Percentiles rank a stretch among this genome's conserved stretches.
phyloP scores from a whole-genome alignment of 192 early-diverging fungal species.

The Gamsiella multidivaricata region DNA sequence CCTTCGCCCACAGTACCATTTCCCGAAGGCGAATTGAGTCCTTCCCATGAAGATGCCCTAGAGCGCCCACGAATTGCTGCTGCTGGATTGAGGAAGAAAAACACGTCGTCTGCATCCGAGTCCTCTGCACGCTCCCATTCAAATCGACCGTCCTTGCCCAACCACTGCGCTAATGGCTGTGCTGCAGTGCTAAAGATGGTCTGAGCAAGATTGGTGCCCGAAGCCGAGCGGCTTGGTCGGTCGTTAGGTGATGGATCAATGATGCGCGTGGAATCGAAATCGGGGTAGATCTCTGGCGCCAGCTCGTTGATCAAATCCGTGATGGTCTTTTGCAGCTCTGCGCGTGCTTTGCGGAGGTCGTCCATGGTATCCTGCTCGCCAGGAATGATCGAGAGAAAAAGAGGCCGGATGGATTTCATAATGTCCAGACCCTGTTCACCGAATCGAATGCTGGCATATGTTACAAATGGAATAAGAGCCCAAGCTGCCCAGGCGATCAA shows the following conservation, averaged over 20 bases:
- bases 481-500: slow-evolving; percentile 56
- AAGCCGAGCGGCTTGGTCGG: slow-evolving; percentile 35
- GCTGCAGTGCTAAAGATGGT: slow-evolving; percentile 32
- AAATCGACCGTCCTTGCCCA: slow-evolving; percentile 68
- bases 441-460: slow-evolving; percentile 80
- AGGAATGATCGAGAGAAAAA: slow-evolving; percentile 78
- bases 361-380: slow-evolving; percentile 63
- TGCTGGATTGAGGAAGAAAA: slow-evolving; percentile 63
- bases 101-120: slow-evolving; percentile 64
- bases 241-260: slow-evolving; percentile 45
- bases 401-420: slow-evolving; percentile 84
- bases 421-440: slow-evolving; percentile 81
- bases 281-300: slow-evolving; percentile 81
- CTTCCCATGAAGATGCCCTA: slow-evolving; percentile 55
- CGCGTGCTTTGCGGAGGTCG: slow-evolving; percentile 75
- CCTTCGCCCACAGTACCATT: too few species aligned
- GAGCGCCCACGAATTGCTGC: slow-evolving; percentile 55
- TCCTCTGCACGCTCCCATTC: slow-evolving; percentile 63
- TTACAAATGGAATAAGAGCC: slow-evolving; percentile 70
- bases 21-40: slow-evolving; percentile 40
- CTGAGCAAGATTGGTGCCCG: slow-evolving; percentile 28
- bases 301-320: slow-evolving; percentile 86
- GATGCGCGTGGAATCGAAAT: slow-evolving; percentile 71
- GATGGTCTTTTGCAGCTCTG: slow-evolving; percentile 80
- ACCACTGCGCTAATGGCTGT: slow-evolving; percentile 57